A percentile compares a stretch with the other conserved stretches of the same genome.
These are phyloP conservation scores for Mucor saturninus DNA, from an alignment of 371 early-diverging fungal species.

Conservation along the genomic window DNA sequence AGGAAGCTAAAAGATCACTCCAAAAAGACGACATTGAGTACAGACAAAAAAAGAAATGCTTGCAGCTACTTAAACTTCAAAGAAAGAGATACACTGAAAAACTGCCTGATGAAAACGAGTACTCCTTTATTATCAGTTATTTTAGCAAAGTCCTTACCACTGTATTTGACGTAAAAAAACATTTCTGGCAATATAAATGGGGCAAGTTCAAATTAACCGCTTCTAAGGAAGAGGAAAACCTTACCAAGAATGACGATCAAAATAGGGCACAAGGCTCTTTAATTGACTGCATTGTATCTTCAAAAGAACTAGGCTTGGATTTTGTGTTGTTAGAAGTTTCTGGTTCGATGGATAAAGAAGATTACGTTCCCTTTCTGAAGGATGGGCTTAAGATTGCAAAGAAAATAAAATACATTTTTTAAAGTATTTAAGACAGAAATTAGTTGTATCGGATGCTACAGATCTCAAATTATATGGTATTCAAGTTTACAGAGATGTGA, in stretches of 20 bases:
- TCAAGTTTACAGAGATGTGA: not conserved
- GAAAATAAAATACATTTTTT: no score
- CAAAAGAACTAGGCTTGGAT: slow-evolving; percentile 3
- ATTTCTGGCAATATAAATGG: slow-evolving; percentile 4
- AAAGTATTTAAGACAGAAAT: not conserved
- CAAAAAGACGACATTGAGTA: slow-evolving; percentile 1
- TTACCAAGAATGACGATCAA: slow-evolving; percentile 9
- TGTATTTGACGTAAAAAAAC: no score
- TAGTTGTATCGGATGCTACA: not conserved
- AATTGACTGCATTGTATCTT: slow-evolving; percentile 10
- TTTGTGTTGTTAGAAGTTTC: not conserved
- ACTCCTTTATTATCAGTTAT: slow-evolving; percentile 10
- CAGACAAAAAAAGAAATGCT: not conserved
- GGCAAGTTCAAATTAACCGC: slow-evolving; percentile 6
- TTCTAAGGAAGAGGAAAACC: slow-evolving; percentile 6
- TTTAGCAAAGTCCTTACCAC: not conserved
- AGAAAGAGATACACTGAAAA: not conserved
- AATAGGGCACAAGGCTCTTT: slow-evolving; percentile 14
- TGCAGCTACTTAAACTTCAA: not conserved
- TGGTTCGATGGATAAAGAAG: not conserved
- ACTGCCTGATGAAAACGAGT: not conserved
- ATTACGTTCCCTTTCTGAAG: not conserved
- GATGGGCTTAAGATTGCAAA: no score
- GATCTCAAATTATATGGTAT: not conserved
- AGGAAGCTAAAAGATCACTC: slow-evolving; percentile 6